These are phyloP conservation scores for Hygrophorus pudorinus DNA, from an alignment of 768 basidiomycete genomes.

Conservation along the genomic window DNA sequence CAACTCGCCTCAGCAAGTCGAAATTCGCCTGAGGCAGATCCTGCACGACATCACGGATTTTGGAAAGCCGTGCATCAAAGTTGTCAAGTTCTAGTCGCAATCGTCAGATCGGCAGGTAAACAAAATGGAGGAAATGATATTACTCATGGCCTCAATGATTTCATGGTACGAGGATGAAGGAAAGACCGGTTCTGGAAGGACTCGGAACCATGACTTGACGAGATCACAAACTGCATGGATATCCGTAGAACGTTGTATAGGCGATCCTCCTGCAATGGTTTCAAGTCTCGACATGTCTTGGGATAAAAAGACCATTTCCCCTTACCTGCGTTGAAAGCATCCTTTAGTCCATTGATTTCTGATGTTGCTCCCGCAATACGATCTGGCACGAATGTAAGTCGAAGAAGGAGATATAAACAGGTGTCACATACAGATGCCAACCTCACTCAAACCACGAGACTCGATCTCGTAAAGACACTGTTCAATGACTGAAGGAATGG, in stretches of 20 bases:
- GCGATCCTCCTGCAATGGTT: slow-evolving; percentile 43
- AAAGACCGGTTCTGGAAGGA: slow-evolving; percentile 73
- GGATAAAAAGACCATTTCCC: background rate
- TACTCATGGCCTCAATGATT: slow-evolving; percentile 66
- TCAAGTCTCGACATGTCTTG: background rate
- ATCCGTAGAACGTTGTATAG: slow-evolving; percentile 51
- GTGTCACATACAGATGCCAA: slow-evolving; percentile 67
- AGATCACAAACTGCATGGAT: slow-evolving; percentile 78
- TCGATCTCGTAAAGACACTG: slow-evolving; percentile 65
- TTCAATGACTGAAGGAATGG: slow-evolving; percentile 57
- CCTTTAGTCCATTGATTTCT: slow-evolving; percentile 59
- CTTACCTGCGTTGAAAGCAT: slow-evolving; percentile 65
- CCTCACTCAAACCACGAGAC: slow-evolving; percentile 63
- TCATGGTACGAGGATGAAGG: slow-evolving; percentile 57
- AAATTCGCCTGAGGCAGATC: slow-evolving; percentile 64
- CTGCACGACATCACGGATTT: slow-evolving; percentile 60
- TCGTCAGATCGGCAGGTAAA: slow-evolving; percentile 1
- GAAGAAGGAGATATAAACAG: background rate
- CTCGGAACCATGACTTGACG: slow-evolving; percentile 80
- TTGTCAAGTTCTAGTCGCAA: slow-evolving; percentile 48
- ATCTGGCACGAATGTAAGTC: slow-evolving; percentile 31
- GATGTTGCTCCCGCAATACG: slow-evolving; percentile 72
- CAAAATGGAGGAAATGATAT: slow-evolving; percentile 1
- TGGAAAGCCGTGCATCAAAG: slow-evolving; percentile 52
- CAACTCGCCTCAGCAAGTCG: slow-evolving; percentile 66